Evolutionary conservation across 805 yeast species (phyloP).

Genomic region (Yamadazyma akitaensis): DNA sequence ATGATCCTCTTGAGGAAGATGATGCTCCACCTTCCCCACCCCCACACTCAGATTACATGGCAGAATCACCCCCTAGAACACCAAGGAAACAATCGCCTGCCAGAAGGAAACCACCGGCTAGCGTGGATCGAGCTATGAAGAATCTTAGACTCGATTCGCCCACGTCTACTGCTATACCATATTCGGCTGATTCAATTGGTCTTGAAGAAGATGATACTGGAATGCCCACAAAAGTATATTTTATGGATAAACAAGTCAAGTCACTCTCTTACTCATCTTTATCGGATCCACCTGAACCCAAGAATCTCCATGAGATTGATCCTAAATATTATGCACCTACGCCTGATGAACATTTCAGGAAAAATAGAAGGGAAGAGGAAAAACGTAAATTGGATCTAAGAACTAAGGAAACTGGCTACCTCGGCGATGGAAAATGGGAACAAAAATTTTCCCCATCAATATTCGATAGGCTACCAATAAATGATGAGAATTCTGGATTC

Average conservation of each 20-base stretch:
- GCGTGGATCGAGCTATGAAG: neutral
- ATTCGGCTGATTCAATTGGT: conserved; percentile 43
- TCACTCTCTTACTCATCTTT: conserved; percentile 23
- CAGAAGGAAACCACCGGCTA: conserved; percentile 18
- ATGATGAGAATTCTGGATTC: conserved; percentile 20
- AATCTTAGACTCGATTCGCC: conserved; percentile 8
- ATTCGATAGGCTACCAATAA: conserved; percentile 26
- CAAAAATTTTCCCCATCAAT: conserved; percentile 32
- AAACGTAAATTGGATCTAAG: conserved; percentile 25
- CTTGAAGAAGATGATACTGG: conserved; percentile 26
- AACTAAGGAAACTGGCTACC: conserved; percentile 35
- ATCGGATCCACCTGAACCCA: conserved; percentile 19
- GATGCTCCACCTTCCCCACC: conserved; percentile 15
- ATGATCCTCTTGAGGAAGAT: neutral
- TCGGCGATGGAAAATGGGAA: conserved; percentile 36
- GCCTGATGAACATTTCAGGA: conserved; percentile 40
- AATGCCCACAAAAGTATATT: conserved; percentile 34
- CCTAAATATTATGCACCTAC: conserved; percentile 46
- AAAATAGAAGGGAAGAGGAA: conserved; percentile 17
- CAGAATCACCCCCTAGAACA: conserved; percentile 5
- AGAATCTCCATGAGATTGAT: conserved; percentile 27
- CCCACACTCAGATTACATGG: neutral
- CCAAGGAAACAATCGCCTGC: conserved; percentile 13
- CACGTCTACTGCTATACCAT: conserved; percentile 27
- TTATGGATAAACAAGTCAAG: conserved; percentile 32